Evolutionary conservation across 441 rosid genomes (phyloP), one percentile per base, ranked within the genome.

Genomic region (Jatropha podagrica): DNA sequence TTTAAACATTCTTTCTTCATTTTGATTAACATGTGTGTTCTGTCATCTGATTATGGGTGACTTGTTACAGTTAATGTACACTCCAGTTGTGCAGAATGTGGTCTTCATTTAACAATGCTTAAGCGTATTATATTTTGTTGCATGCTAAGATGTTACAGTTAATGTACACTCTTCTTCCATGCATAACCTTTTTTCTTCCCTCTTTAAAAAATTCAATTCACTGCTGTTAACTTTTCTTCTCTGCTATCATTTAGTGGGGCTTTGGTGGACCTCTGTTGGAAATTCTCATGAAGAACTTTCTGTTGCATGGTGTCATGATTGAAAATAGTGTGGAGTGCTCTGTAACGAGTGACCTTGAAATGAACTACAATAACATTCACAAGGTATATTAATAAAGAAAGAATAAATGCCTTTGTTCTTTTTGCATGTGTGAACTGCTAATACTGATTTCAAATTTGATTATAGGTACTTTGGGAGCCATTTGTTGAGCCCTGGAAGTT

Each of bases 401-500:
- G 23, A 61, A 41, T 81, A 8, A 61, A 56, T 38, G 11, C 48
- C 27, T 65, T 80, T 74, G n/a, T 74, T 66, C 51, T 59, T 42
- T 72, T 74, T 63, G 32, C 4, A 46, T 23, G 38, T 46, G 38
- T 68, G 72, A 27, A 70, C 61, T 69, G 65, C 77, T 76, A 59
- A 81, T 78, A 72, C 65, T 71, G 56, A 12, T 55, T 83, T 42
- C 48, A 72, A 73, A 51, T 80, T 51, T 72, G 65, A 62, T 73
- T 79, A 65, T 80, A 96, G 99, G 99, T 93, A 69, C 81, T 86
- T 73, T 92, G 97, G 98, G 97, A 96, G 87, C 96, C 98, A 76
- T 92, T 93, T 84, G 76, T 93, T 17, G 97, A 96, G 88, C 97
- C 92, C 48, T 96, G 98, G 97, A 88, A 82, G 68, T 90, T 96